phyloP scores from a whole-genome alignment of 768 basidiomycete species.

The Ephemerocybe angulata region DNA sequence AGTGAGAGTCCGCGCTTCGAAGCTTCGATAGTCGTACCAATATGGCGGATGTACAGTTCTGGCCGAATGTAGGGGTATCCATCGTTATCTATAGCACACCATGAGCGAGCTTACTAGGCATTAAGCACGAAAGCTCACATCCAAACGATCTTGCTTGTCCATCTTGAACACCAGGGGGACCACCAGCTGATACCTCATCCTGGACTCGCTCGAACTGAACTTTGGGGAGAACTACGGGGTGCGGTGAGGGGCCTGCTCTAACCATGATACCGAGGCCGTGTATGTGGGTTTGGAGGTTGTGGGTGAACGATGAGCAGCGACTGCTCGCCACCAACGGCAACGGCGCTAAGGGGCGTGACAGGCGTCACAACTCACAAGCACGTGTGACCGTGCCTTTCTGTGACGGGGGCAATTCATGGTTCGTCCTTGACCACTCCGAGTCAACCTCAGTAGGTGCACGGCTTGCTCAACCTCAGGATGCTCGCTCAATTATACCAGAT shows the following conservation, averaged over 20 bases:
- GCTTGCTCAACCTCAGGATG: too few relatives aligned
- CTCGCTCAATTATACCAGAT: too few relatives aligned
- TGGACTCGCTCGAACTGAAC: constrained; percentile 65
- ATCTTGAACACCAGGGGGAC: constrained; percentile 60
- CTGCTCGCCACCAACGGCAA: too few relatives aligned
- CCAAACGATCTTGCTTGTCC: constrained; percentile 65
- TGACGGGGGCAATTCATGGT: too few relatives aligned
- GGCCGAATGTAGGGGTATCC: constrained; percentile 70
- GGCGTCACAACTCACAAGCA: too few relatives aligned
- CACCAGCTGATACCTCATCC: constrained; percentile 55
- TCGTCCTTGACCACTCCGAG: too few relatives aligned
- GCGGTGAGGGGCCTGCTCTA: constrained; percentile 31
- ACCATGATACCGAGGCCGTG: constrained; percentile 35
- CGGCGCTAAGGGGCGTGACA: too few relatives aligned
- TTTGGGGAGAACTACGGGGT: constrained; percentile 47
- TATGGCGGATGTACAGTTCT: constrained; percentile 87
- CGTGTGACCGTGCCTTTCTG: too few relatives aligned
- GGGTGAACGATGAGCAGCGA: too few relatives aligned
- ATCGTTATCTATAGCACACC: constrained; percentile 41
- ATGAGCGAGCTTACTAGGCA: constrained; percentile 1
- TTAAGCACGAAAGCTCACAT: constrained; percentile 46
- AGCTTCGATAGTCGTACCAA: constrained; percentile 49
- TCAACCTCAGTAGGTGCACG: too few relatives aligned
- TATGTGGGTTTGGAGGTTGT: too few relatives aligned
- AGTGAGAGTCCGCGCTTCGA: background rate